These are phyloP conservation scores for Stellera chamaejasme DNA, from an alignment of 345 rosid genomes.

Conservation along the genomic window DNA sequence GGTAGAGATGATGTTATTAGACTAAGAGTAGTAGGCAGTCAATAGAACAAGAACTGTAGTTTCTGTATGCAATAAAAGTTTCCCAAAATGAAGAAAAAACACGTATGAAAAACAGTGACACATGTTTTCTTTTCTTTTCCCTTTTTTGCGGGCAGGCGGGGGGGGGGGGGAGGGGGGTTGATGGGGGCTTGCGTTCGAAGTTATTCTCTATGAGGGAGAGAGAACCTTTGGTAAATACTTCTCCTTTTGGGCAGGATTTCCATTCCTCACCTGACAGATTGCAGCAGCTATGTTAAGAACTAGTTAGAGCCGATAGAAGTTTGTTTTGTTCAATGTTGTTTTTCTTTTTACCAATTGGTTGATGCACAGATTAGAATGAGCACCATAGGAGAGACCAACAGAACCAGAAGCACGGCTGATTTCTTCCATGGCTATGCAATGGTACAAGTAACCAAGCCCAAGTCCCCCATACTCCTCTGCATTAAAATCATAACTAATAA, in stretches of 20 bases:
- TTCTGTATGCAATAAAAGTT: background rate
- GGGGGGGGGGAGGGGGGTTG: too few relatives aligned
- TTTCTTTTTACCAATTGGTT: constrained; percentile 79
- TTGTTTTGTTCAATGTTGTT: background rate
- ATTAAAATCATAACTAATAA: constrained; percentile 4
- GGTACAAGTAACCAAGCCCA: constrained; percentile 94
- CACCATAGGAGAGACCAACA: constrained; percentile 85
- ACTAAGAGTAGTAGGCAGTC: too few relatives aligned
- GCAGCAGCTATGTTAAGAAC: constrained; percentile 1
- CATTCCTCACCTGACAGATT: constrained; percentile 70
- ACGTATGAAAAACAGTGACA: background rate
- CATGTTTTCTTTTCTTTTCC: too few relatives aligned
- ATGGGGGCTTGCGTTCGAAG: too few relatives aligned
- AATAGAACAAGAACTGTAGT: background rate
- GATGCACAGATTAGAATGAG: constrained; percentile 91
- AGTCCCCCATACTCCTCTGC: constrained; percentile 94
- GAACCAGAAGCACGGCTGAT: constrained; percentile 89
- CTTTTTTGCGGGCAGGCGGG: too few relatives aligned
- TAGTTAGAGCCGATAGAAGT: background rate
- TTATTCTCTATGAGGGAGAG: background rate
- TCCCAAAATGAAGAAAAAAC: too few relatives aligned
- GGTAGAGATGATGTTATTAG: constrained; percentile 10
- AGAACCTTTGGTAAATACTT: constrained; percentile 87
- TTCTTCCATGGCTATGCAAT: constrained; percentile 89
- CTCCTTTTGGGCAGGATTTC: constrained; percentile 63